Evolutionary conservation across 345 rosid genomes (phyloP), one percentile per base, ranked within the genome.

Genomic region (Erodium maritimum): DNA sequence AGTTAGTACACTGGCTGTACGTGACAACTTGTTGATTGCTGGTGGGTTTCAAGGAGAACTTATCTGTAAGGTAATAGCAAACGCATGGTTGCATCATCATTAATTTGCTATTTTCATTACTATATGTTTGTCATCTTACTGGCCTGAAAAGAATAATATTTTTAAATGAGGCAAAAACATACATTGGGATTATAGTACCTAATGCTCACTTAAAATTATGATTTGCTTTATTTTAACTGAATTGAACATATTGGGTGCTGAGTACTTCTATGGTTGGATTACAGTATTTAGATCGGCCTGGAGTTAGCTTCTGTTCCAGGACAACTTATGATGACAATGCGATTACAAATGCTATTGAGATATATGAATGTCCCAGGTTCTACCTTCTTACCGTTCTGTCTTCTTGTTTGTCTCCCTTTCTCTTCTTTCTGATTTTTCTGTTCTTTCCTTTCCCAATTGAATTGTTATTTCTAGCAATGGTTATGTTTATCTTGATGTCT

Each of bases 311-410:
- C 73, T 88, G 98, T 71, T 80, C 82, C 58, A 78, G 95, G 66
- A 81, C 95, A 69, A 87, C 96, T 60, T 75, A 83, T 71, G 89
- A 86, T 24, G 95, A 93, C 60, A 89, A 93, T 65, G 96, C 95
- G 9, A 87, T 93, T 65, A 89, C 95, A 51, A 93, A 89, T 69
- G 95, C 96, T 17, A 78, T 89, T 60, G 96, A 93, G 74, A 89
- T 93, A 60, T 93, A 85, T 68, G 81, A 57, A 48, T 73, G 71
- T 61, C 71, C 84, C 13, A 85, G 88, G 91, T 29, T 29, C 37
- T 29, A 29, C 37, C 37, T 29, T 29, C 37, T 29, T 29, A 29
- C 9, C 37, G 9, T 29, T 29, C 37, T 29, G 37, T 29, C 37
- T 5, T 29, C 37, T 29, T 29, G 9, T 29, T 29, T 29, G 5